phyloP scores from a whole-genome alignment of 176 grass and related monocot genomes.

The Poa annua region DNA sequence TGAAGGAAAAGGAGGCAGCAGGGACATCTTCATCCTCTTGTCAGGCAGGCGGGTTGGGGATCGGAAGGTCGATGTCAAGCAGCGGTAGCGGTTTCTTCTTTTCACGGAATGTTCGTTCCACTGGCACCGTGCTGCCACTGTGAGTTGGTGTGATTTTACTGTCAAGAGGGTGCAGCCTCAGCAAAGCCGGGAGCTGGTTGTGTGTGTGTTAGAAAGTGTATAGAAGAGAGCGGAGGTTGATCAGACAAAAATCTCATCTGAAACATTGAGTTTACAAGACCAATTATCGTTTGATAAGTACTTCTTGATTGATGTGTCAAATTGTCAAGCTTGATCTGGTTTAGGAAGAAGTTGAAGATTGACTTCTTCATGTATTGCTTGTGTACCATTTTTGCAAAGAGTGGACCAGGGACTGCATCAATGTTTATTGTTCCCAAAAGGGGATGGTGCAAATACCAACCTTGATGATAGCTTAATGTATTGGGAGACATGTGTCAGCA shows the following conservation, averaged over 20 bases:
- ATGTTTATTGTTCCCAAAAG: slow-evolving; percentile 10
- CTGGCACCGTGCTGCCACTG: slow-evolving; percentile 44
- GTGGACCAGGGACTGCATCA: not conserved
- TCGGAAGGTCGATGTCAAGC: slow-evolving; percentile 65
- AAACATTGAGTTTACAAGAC: slow-evolving; percentile 16
- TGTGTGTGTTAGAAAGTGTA: slow-evolving; percentile 42
- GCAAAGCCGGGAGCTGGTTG: slow-evolving; percentile 65
- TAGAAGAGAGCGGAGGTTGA: slow-evolving; percentile 31
- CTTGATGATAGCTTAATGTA: slow-evolving; percentile 10
- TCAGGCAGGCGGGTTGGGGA: slow-evolving; percentile 39
- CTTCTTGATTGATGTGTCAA: slow-evolving; percentile 41
- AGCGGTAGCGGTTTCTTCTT: slow-evolving; percentile 56
- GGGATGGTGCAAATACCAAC: not conserved
- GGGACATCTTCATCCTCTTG: slow-evolving; percentile 47
- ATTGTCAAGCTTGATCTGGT: not conserved
- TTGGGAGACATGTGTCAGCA: slow-evolving; percentile 20
- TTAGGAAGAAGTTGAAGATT: slow-evolving; percentile 37
- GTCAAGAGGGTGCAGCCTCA: slow-evolving; percentile 49
- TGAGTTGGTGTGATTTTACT: slow-evolving; percentile 46
- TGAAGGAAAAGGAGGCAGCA: slow-evolving; percentile 43
- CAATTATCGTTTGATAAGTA: slow-evolving; percentile 24
- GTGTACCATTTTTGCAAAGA: slow-evolving; percentile 32
- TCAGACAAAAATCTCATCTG: slow-evolving; percentile 36
- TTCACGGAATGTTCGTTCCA: slow-evolving; percentile 44
- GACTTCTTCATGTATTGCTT: slow-evolving; percentile 11